Evolutionary conservation across 139 green algal genomes (phyloP).

Genomic region (Edaphochlamys debaryana): DNA sequence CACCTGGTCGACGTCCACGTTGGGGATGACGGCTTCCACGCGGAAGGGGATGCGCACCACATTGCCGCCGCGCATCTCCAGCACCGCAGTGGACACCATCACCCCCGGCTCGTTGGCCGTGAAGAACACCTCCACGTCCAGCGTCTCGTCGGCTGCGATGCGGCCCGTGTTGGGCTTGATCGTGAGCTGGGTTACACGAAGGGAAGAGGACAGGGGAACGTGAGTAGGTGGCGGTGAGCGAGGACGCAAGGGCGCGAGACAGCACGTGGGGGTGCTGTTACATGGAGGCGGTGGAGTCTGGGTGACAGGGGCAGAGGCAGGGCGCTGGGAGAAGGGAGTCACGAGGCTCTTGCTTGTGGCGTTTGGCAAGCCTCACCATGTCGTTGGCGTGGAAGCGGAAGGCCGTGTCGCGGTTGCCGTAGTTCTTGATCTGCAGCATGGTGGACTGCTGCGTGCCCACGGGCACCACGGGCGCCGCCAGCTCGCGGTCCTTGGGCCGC

Average conservation of each 20-base stretch:
- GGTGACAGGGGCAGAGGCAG: too few species aligned
- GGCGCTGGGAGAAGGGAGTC: too few species aligned
- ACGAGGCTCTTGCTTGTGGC: too few species aligned
- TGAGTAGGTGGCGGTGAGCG: not conserved
- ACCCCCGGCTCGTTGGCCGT: constrained; percentile 40
- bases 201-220: not conserved
- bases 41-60: constrained; percentile 66
- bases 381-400: constrained; percentile 49
- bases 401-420: constrained; percentile 49
- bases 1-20: constrained; percentile 58
- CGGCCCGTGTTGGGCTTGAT: constrained; percentile 52
- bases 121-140: constrained; percentile 70
- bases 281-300: too few species aligned
- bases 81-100: constrained; percentile 43
- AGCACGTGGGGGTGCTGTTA: too few species aligned
- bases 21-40: constrained; percentile 68
- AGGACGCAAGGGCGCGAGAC: not conserved
- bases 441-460: constrained; percentile 55
- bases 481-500: constrained; percentile 61
- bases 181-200: constrained; percentile 15
- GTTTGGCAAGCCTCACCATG: too few species aligned
- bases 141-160: constrained; percentile 51
- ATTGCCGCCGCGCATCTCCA: constrained; percentile 70
- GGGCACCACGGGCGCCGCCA: constrained; percentile 64
- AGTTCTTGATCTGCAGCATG: constrained; percentile 59